Evolutionary conservation across 495 filamentous ascomycete species (phyloP), one percentile per base, ranked within the genome.

Genomic region (Hyaloscypha finlandica): DNA sequence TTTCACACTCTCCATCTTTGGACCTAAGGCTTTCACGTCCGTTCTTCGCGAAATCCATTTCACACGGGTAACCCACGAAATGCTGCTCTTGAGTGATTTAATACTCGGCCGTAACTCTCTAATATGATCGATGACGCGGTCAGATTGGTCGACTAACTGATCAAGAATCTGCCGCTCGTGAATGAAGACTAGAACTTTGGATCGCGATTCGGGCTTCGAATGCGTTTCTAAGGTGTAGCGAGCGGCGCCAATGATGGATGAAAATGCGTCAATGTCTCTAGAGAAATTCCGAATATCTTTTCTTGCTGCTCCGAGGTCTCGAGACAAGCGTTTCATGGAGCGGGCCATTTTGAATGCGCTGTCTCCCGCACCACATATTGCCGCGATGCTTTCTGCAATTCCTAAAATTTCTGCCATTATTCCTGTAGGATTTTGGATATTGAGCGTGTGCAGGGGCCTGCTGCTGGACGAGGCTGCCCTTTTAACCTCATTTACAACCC

Each of bases 381-480:
- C 62, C 8, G 42, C 35, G 8, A 64, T 31, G 53, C 62, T 57
- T 2, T 11, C 20, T 14, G 42, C 9, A 37, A 64, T 29, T 35
- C 53, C 62, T 6, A 56, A 6, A 37, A 30, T 6, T 16, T 64
- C 62, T 39, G 62, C 62, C 62, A 64, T 64, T 11, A 42, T 52
- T 45, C 6, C 14, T 3, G 6, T 8, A 45, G 6, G 42, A 3
- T 12, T 12, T 9, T 45, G 3, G 14, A 19, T 4, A 45, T 3
- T 9, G 42, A 45, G 42, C 6, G 14, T 3, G 8, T 12, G 6
- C 14, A 11, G 3, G 42, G 6, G 6, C 14, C 8, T 11, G 14
- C 42, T 19, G 4, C 42, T 19, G 6, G 14, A 12, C 42, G 42
- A 45, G 42, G 42, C 42, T 45, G 8, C 14, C 3, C 6, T 45